Evolutionary conservation across 2,329 filamentous ascomycete genomes (phyloP), one percentile per base, ranked within the genome.

Genomic region (Coniosporium tulheliwenetii): DNA sequence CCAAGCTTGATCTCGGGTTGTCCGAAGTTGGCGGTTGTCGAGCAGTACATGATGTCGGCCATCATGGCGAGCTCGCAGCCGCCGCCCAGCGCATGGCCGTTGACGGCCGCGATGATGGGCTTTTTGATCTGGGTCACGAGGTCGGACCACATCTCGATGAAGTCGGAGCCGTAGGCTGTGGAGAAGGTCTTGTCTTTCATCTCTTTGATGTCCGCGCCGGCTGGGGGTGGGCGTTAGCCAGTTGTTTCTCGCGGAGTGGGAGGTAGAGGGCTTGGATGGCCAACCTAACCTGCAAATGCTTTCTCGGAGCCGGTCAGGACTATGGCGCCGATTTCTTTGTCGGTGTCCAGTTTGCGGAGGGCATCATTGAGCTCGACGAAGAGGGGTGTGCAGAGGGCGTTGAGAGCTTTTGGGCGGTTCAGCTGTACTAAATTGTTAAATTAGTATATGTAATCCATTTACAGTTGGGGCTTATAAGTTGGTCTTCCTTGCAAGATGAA

Each of bases 181-280:
- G 83, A 75, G 65, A 98, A 98, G 41, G 80, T 87, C 33, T 95
- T 76, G 45, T 85, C 79, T 29, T 85, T 83, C 91, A 98, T 98
- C 65, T 98, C 91, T 64, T 96, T 96, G 69, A 98, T 98, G 63
- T 98, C 91, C 45, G 91, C 91, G 39, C 91, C 91, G 36, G 91
- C 89, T 58, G 53, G 30, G 32, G 19, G 30, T 29, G 36, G 39
- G n/a, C 8, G 35, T 12, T 43, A 44, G 36, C 30, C 10, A 13
- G 15, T 13, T 14, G 29, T 13, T 30, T 30, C 31, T n/a, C 19
- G 16, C 9, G 4, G 14, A 10, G 37, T 29, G 32, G 33, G 33
- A 32, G 8, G 5, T 13, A 26, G n/a, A 8, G 5, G 8, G 16
- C 39, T 32, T 16, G 35, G 37, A 44, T 30, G 57, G 19, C 19